phyloP scores from a whole-genome alignment of 352 stramenopile species.

The Chrysophaeum taylorii region DNA sequence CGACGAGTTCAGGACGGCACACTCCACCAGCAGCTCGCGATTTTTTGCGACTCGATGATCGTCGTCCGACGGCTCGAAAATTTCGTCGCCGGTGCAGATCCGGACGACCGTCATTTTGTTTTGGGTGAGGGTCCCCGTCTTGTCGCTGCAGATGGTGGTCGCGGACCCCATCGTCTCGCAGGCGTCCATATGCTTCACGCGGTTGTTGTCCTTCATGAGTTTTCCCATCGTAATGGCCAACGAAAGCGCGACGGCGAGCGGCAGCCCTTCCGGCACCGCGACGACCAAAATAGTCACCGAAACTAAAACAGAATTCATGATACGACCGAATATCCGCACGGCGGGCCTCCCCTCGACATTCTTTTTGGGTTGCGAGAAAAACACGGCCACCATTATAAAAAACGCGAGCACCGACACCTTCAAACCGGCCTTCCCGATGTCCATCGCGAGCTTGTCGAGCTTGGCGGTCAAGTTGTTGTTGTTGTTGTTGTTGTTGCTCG shows the following conservation, averaged over 20 bases:
- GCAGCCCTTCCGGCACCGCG: conserved; percentile 90
- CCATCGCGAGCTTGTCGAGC: conserved; percentile 36
- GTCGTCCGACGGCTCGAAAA: conserved; percentile 37
- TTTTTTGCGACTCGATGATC: too few relatives aligned
- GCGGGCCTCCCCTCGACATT: conserved; percentile 21
- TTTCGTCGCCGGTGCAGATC: conserved; percentile 55
- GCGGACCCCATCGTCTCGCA: conserved; percentile 97
- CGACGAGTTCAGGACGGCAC: conserved; percentile 15
- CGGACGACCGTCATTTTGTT: conserved; percentile 95
- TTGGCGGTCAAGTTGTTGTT: conserved; percentile 24
- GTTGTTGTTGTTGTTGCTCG: conserved; percentile 2
- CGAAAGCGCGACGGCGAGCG: conserved; percentile 90
- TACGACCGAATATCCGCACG: background rate
- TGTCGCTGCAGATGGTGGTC: conserved; percentile 95
- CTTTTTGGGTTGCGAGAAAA: conserved; percentile 23
- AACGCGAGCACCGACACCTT: conserved; percentile 32
- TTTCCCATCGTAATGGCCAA: conserved; percentile 92
- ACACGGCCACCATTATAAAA: conserved; percentile 45
- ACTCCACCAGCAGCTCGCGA: conserved; percentile 43
- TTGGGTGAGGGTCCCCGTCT: conserved; percentile 87
- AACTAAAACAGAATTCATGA: conserved; percentile 67
- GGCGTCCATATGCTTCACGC: conserved; percentile 89
- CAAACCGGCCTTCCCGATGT: conserved; percentile 46
- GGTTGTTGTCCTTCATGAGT: conserved; percentile 96
- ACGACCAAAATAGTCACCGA: conserved; percentile 86